Conservation (phyloP, 768 basidiomycete genomes). For the Lepiota subincarnata region DNA sequence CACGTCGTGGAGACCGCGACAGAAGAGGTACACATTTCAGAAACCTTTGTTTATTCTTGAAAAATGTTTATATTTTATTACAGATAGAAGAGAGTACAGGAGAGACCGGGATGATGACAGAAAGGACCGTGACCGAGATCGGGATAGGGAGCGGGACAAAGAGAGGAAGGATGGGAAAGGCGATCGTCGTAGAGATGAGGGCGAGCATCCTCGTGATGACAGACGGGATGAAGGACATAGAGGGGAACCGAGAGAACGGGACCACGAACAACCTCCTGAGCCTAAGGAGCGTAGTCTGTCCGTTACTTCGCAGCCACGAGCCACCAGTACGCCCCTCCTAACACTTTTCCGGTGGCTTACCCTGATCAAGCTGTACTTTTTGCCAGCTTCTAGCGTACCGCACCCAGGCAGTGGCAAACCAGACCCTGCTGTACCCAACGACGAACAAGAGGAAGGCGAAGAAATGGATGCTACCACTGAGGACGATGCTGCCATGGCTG, state of each 20-base stretch:
- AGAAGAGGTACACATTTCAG: neutral
- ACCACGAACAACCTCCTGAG: conserved; percentile 28
- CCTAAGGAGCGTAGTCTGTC: conserved; percentile 28
- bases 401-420: conserved; percentile 22
- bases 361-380: neutral
- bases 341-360: neutral
- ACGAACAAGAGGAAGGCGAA: conserved; percentile 40
- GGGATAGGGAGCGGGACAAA: conserved; percentile 32
- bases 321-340: neutral
- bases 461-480: conserved; percentile 53
- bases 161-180: conserved; percentile 41
- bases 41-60: neutral
- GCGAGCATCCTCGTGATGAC: conserved; percentile 21
- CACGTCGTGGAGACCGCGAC: conserved; percentile 27
- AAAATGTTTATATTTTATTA: neutral
- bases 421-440: conserved; percentile 38
- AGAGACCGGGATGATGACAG: conserved; percentile 9
- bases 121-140: conserved; percentile 26
- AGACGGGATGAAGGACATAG: conserved; percentile 31
- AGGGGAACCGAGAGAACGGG: conserved; percentile 31
- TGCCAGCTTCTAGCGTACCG: neutral
- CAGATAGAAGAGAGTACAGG: conserved; percentile 8
- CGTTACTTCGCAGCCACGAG: conserved; percentile 11
- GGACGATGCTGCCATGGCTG: conserved; percentile 80
- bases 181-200: conserved; percentile 32